Conservation (phyloP, 169 alveolate genomes). For the Cryptosporidium parvum region DNA sequence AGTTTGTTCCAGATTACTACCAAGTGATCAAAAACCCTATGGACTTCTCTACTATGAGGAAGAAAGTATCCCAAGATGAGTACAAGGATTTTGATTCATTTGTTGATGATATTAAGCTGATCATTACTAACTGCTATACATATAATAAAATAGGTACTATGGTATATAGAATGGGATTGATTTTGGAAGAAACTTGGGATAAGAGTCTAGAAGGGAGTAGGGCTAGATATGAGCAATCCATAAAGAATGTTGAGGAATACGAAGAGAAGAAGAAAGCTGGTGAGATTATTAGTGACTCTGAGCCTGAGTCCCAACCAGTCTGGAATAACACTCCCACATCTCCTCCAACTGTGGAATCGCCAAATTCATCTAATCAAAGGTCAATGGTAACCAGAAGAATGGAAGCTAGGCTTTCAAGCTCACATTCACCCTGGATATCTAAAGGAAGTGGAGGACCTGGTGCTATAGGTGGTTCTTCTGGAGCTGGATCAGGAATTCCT, state of each 20-base stretch:
- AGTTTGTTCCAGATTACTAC: constrained; percentile 92
- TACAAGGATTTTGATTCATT: constrained; percentile 87
- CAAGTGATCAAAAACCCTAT: constrained; percentile 92
- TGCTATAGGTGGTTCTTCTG: not conserved
- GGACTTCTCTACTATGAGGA: constrained; percentile 90
- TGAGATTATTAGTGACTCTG: constrained; percentile 66
- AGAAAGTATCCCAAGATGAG: constrained; percentile 82
- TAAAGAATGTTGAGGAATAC: constrained; percentile 49
- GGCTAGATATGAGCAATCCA: constrained; percentile 51
- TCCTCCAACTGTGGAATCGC: constrained; percentile 67
- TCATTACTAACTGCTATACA: constrained; percentile 88
- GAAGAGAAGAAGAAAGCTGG: constrained; percentile 66
- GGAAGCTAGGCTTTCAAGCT: constrained; percentile 63
- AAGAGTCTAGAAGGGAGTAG: constrained; percentile 59
- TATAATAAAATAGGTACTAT: constrained; percentile 85
- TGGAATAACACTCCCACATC: constrained; percentile 66
- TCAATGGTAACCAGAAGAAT: constrained; percentile 72
- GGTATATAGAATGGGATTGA: constrained; percentile 70
- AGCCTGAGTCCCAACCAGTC: constrained; percentile 51
- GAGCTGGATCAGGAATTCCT: not conserved
- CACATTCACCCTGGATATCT: constrained; percentile 40
- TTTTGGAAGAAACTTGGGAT: constrained; percentile 74
- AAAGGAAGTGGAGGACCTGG: constrained; percentile 5
- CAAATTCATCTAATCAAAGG: constrained; percentile 64
- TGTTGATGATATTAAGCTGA: constrained; percentile 88